These are phyloP conservation scores for Phalaenopsis aphrodite DNA, from an alignment of 106 monocot genomes.

Conservation along the genomic window DNA sequence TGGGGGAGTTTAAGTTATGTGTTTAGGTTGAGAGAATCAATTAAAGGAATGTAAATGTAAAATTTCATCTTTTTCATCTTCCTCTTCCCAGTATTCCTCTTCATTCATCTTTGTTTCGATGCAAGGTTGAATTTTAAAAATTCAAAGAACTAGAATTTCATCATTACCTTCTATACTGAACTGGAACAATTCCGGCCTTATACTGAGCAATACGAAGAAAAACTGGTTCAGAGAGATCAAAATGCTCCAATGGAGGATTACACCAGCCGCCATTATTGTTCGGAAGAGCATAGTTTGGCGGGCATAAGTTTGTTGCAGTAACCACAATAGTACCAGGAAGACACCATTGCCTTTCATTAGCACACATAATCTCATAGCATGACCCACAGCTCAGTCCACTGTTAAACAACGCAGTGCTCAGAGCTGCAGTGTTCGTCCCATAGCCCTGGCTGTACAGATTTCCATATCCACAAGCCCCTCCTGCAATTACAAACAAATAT, in stretches of 20 bases:
- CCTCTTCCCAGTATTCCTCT: too few species aligned
- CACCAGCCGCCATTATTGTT: constrained; percentile 68
- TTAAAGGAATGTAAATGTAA: too few species aligned
- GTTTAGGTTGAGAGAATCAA: too few species aligned
- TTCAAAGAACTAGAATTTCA: neutral
- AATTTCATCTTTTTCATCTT: too few species aligned
- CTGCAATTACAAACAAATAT: constrained; percentile 8
- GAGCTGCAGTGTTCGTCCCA: constrained; percentile 52
- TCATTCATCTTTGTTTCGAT: too few species aligned
- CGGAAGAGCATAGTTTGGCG: constrained; percentile 54
- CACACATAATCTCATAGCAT: constrained; percentile 54
- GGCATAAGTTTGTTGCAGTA: constrained; percentile 86
- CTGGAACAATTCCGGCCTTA: constrained; percentile 60
- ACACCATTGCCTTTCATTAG: constrained; percentile 36
- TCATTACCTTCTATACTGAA: constrained; percentile 50
- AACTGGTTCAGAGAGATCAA: constrained; percentile 73
- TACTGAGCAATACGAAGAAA: constrained; percentile 56
- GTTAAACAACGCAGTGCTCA: constrained; percentile 72
- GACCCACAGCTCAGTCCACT: constrained; percentile 50
- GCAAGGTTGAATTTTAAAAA: too few species aligned
- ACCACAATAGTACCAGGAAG: constrained; percentile 56
- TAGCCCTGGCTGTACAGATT: constrained; percentile 59
- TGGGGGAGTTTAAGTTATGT: too few species aligned
- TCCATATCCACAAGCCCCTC: constrained; percentile 73
- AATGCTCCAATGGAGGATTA: constrained; percentile 61